Percentiles rank a stretch among this genome's conserved stretches.
Conservation (phyloP, 2,329 filamentous ascomycete genomes). For the Alternaria tenuissima region DNA sequence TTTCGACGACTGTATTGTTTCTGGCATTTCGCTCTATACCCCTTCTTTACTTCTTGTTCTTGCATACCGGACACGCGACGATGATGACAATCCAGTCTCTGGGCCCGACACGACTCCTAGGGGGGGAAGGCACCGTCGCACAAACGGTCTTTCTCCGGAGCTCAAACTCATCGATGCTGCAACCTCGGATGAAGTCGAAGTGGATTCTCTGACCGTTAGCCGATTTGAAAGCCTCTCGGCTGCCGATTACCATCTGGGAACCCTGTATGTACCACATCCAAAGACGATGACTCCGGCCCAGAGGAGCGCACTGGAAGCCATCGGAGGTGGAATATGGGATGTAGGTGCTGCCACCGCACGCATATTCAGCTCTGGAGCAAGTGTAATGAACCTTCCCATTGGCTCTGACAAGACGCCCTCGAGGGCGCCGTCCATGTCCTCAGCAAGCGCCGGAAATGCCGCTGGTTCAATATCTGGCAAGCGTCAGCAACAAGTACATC, state of each 20-base stretch:
- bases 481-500: conserved; percentile 51
- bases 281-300: conserved; percentile 68
- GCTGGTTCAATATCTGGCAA: conserved; percentile 31
- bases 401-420: conserved; percentile 49
- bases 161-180: conserved; percentile 88
- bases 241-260: conserved; percentile 88
- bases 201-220: conserved; percentile 84
- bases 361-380: conserved; percentile 86
- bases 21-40: conserved; percentile 95
- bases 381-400: conserved; percentile 63
- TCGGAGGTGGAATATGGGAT: conserved; percentile 86
- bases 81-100: conserved; percentile 67
- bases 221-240: conserved; percentile 86
- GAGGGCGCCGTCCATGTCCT: conserved; percentile 42
- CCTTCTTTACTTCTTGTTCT: conserved; percentile 89
- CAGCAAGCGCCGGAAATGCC: conserved; percentile 43
- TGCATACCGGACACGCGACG: conserved; percentile 82
- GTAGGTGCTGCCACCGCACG: conserved; percentile 86
- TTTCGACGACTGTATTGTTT: conserved; percentile 93
- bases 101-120: conserved; percentile 66
- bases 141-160: conserved; percentile 85
- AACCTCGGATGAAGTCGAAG: conserved; percentile 83
- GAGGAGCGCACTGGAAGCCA: conserved; percentile 77
- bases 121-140: conserved; percentile 73
- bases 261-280: conserved; percentile 79